Evolutionary conservation across 768 basidiomycete genomes (phyloP).

Genomic region (Floccularia luteovirens): DNA sequence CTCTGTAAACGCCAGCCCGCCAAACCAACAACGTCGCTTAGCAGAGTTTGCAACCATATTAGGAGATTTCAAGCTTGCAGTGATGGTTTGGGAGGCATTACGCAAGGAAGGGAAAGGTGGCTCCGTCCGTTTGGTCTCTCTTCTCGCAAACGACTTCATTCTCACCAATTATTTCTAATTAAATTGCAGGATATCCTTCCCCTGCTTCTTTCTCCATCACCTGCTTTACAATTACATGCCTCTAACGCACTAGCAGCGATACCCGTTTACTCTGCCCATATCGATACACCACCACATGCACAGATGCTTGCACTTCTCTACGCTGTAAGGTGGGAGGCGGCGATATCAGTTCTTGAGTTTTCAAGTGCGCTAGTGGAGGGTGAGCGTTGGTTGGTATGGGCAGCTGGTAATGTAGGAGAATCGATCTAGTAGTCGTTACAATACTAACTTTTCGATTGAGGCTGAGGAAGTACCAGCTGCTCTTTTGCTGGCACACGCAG

Average conservation of each 20-base stretch:
- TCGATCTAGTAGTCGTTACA: neutral
- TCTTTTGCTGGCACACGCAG: slow-evolving; percentile 76
- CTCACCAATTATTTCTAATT: slow-evolving; percentile 2
- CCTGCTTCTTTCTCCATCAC: slow-evolving; percentile 59
- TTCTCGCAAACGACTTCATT: neutral
- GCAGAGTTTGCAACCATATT: slow-evolving; percentile 94
- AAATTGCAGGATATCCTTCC: slow-evolving; percentile 71
- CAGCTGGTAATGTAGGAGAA: slow-evolving; percentile 66
- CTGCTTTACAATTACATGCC: slow-evolving; percentile 51
- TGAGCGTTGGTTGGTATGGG: slow-evolving; percentile 83
- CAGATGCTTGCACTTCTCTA: slow-evolving; percentile 63
- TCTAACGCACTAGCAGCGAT: slow-evolving; percentile 50
- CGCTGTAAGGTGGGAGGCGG: slow-evolving; percentile 74
- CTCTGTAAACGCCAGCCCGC: slow-evolving; percentile 25
- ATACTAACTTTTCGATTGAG: slow-evolving; percentile 30
- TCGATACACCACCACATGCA: slow-evolving; percentile 50
- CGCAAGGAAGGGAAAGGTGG: slow-evolving; percentile 86
- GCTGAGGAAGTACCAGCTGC: slow-evolving; percentile 79
- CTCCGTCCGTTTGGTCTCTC: slow-evolving; percentile 44
- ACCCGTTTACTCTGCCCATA: slow-evolving; percentile 34
- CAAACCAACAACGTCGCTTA: slow-evolving; percentile 74
- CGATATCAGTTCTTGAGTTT: slow-evolving; percentile 54
- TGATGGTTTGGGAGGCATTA: slow-evolving; percentile 76
- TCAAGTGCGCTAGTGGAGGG: slow-evolving; percentile 53
- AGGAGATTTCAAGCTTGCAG: slow-evolving; percentile 83